A percentile compares a stretch with the other conserved stretches of the same genome.
These are phyloP conservation scores for Cryptosporidium bovis DNA, from an alignment of 169 alveolate species.

Conservation along the genomic window DNA sequence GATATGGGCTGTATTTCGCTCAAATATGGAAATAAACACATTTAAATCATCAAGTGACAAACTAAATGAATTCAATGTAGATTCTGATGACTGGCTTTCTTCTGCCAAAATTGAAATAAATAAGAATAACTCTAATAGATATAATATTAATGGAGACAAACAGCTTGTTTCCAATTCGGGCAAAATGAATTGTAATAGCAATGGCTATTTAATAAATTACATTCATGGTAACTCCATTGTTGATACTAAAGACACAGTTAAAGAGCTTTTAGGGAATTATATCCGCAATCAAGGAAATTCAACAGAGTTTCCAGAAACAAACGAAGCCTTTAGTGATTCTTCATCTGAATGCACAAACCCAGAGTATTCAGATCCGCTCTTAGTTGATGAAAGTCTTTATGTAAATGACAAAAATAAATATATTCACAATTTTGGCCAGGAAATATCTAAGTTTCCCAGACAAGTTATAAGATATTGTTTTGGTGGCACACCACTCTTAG, in stretches of 20 bases:
- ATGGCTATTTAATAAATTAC: conserved; percentile 32
- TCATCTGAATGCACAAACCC: conserved; percentile 27
- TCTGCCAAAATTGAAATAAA: conserved; percentile 27
- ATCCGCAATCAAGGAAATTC: conserved; percentile 1
- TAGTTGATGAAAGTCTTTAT: conserved; percentile 33
- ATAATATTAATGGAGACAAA: neutral
- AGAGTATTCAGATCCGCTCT: conserved; percentile 34
- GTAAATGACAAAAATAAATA: conserved; percentile 30
- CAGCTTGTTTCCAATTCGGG: neutral
- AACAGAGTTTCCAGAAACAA: neutral
- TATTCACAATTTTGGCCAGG: conserved; percentile 14
- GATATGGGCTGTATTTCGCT: conserved; percentile 20
- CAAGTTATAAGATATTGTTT: conserved; percentile 64
- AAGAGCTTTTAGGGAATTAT: neutral
- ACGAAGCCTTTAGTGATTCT: neutral
- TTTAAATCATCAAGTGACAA: neutral
- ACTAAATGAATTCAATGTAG: neutral
- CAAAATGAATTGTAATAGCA: neutral
- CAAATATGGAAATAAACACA: conserved; percentile 9
- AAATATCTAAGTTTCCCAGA: conserved; percentile 44
- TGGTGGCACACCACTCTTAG: conserved; percentile 42
- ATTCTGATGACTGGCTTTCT: conserved; percentile 55
- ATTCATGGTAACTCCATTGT: neutral
- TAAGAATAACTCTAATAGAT: neutral
- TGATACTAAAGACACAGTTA: neutral